Evolutionary conservation across 2,329 filamentous ascomycete species (phyloP), one percentile per base, ranked within the genome.

Genomic region (Clonostachys rosea): DNA sequence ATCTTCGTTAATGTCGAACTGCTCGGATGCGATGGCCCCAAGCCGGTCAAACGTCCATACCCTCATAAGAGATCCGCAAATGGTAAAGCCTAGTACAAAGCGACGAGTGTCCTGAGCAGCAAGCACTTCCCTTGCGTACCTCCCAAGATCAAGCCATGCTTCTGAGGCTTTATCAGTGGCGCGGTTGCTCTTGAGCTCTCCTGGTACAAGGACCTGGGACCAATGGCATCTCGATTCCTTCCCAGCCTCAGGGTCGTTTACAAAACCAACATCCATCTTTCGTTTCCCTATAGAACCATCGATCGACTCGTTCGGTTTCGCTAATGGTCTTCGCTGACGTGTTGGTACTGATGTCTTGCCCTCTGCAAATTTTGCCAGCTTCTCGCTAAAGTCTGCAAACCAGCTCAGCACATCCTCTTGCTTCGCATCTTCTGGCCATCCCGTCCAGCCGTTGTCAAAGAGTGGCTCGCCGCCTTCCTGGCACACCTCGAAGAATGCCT

Each of bases 11-110:
- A 78, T 70, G 49, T 76, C 55, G 52, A 76, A 76, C 34, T 61
- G 58, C 18, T 64, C 54, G 11, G 71, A 76, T 47, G 64, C 66
- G 36, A 76, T 67, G 6, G 65, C 70, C 13, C 73, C 70, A 1
- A 74, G 50, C 16, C 66, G 59, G 53, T 78, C 66, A 58, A 75
- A 76, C 47, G 57, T 58, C 71, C 61, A 77, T 47, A 76, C 52
- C 43, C 68, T 64, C 65, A 76, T 73, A 11, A 68, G 51, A 48
- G 64, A 63, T 50, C 69, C 62, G 47, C 63, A 78, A 14, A 77
- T 49, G 4, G 71, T 76, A 60, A 78, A 77, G 47, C 68, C 70
- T 12, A 75, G 54, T 46, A 73, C 65, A 51, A 75, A 77, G 20
- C 68, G 63, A 50, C 67, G 64, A 34, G 56, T 68, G 40, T 67